Base-by-base conservation (phyloP, 495 filamentous ascomycete species). In the Talaromyces proteolyticus region DNA sequence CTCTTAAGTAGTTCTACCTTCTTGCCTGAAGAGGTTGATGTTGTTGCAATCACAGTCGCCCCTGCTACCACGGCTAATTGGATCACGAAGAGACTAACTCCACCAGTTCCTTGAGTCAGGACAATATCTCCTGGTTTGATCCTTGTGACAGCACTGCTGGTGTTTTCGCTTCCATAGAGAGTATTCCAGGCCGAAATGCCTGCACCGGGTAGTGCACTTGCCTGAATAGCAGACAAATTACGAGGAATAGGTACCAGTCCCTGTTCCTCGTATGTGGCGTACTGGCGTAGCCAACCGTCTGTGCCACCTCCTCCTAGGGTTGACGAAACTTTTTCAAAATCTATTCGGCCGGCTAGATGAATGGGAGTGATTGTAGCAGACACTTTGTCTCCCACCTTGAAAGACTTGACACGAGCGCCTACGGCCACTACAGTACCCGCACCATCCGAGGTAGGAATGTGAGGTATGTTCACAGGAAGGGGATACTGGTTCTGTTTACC, bases 21-120 rank as follows among this genome's bases (percentile, higher is more conserved):
- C 18, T 69, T 66, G 0, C 69, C 69, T 3, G 75, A 74, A 1
- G 80, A 85, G 8, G 8, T 8, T 8, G 29, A 34, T 0, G 86
- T 89, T 1, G 86, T 89, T 0, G 84, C 76, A 50, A 91, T 88
- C 19, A 88, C 83, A 2, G 50, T 77, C 0, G 86, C 85, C 18
- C 87, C 86, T 4, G 78, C 82, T 0, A 84, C 84, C 57, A 85
- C 84, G 16, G 87, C 85, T 54, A 89, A 86, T 70, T 80, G 80
- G 17, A 88, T 51, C n/a, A 73, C 80, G 56, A 88, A 87, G n/a
- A 87, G 72, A 47, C 72, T 79, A 16, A 89, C 85, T 26, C 86
- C 86, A 3, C 86, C 86, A 0, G 84, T 86, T 3, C 87, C 85
- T 53, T 88, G 83, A 8, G 80, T 51, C 12, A 89, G 65, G 0